Evolutionary conservation across 805 yeast species (phyloP), one percentile per base, ranked within the genome.

Genomic region (Nakazawaea siamensis): DNA sequence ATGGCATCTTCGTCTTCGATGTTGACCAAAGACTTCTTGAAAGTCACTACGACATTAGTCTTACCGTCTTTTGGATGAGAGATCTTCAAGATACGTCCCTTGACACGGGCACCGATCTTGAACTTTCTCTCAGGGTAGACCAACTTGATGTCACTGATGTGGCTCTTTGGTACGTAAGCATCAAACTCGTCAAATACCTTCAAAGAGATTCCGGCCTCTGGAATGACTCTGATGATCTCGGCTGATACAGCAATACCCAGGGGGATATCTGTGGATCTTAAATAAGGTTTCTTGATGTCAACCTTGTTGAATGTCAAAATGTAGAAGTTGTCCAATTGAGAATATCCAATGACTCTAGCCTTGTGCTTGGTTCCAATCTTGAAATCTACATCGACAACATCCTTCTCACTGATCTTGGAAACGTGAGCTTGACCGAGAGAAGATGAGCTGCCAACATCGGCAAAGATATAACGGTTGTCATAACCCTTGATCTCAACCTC

Each of bases 61-160:
- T 67, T 70, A 13, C 46, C 42, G 20, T 70, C 67, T 34, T 62
- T 61, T 29, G 50, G 59, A 26, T 53, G 47, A 29, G 68, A 59
- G 16, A 71, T 66, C 35, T 58, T 66, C 44, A 85, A 56, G 10
- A 86, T 70, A 59, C 94, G 73, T 42, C 80, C 92, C 47, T 70
- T 81, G 20, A 85, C 84, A 45, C 78, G 81, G 28, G 80, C 64
- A 9, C 96, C 97, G 29, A 79, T 76, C 57, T 83, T 84, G 67
- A 80, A 90, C 50, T 86, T 85, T 64, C 92, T 73, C 58, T 92
- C 97, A 5, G 98, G 98, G 51, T 90, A 80, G 3, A 76, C 74
- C 43, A 90, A 65, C 52, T 76, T 80, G 39, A 82, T 69, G 55
- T 92, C 99, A 45, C 94, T 79, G 56, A 92, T 72, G 48, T 90